Evolutionary conservation across 495 filamentous ascomycete genomes (phyloP).

Genomic region (Lichina pygmaea): DNA sequence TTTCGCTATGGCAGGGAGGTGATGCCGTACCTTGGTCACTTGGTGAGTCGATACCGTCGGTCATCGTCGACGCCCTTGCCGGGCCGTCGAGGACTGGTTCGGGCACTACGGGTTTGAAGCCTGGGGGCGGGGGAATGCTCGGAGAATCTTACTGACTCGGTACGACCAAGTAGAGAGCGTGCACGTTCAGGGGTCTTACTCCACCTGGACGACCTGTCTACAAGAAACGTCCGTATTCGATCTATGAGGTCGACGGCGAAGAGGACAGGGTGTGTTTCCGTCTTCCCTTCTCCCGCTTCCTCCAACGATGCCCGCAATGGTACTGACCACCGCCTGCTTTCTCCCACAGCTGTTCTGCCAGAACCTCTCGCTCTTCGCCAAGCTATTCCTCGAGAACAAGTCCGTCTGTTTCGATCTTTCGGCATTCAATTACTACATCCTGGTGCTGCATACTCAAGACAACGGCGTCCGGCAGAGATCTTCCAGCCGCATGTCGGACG

Average conservation of each 20-base stretch:
- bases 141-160: slow-evolving; percentile 8
- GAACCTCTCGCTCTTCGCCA: slow-evolving; percentile 89
- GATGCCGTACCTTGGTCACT: slow-evolving; percentile 26
- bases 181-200: slow-evolving; percentile 10
- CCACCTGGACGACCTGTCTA: neutral
- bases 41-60: slow-evolving; percentile 9
- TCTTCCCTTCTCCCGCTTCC: slow-evolving; percentile 1
- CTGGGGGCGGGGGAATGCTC: too few species aligned
- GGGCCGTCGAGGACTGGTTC: too few species aligned
- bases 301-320: neutral
- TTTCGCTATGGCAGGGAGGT: slow-evolving; percentile 73
- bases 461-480: slow-evolving; percentile 9
- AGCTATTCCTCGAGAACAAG: slow-evolving; percentile 93
- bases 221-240: slow-evolving; percentile 15
- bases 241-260: slow-evolving; percentile 86
- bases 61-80: neutral
- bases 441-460: slow-evolving; percentile 29
- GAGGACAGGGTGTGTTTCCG: slow-evolving; percentile 35
- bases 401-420: slow-evolving; percentile 93
- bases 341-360: slow-evolving; percentile 57
- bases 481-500: neutral
- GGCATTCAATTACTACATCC: slow-evolving; percentile 84
- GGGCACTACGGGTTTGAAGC: too few species aligned
- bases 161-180: slow-evolving; percentile 14
- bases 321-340: neutral